Evolutionary conservation across 768 basidiomycete genomes (phyloP).

Genomic region (Clavulina sp.): DNA sequence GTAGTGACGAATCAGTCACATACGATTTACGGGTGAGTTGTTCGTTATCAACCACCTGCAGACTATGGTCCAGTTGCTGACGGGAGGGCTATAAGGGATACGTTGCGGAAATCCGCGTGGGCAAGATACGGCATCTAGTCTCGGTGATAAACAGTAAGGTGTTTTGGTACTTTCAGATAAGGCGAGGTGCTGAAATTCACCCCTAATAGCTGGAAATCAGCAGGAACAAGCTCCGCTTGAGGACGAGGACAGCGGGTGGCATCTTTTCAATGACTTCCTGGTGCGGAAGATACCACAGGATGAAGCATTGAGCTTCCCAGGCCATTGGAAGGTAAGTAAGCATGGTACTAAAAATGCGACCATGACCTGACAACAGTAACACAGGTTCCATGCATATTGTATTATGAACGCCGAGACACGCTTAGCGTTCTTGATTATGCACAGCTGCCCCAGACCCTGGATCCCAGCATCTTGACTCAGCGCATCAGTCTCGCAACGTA

Average conservation of each 20-base stretch:
- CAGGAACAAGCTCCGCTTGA: slow-evolving; percentile 11
- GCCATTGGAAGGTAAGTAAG: slow-evolving; percentile 77
- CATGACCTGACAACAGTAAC: background rate
- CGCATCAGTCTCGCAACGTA: slow-evolving; percentile 7
- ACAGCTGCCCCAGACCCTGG: slow-evolving; percentile 44
- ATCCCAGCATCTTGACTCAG: slow-evolving; percentile 56
- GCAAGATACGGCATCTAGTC: slow-evolving; percentile 71
- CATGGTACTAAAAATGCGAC: background rate
- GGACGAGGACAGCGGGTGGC: slow-evolving; percentile 46
- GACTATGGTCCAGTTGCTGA: background rate
- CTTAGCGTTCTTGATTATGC: slow-evolving; percentile 41
- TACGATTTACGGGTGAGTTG: slow-evolving; percentile 61
- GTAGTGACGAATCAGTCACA: slow-evolving; percentile 17
- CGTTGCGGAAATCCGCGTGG: slow-evolving; percentile 54
- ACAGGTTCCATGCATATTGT: slow-evolving; percentile 73
- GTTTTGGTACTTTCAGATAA: background rate
- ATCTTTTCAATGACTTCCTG: slow-evolving; percentile 91
- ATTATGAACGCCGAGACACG: slow-evolving; percentile 61
- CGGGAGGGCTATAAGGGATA: slow-evolving; percentile 37
- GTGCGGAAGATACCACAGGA: slow-evolving; percentile 71
- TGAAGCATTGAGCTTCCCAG: slow-evolving; percentile 76
- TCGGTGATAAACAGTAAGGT: slow-evolving; percentile 64
- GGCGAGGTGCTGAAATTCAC: background rate
- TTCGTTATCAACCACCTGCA: background rate
- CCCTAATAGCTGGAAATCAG: slow-evolving; percentile 56